A percentile compares a stretch with the other conserved stretches of the same genome.
These are phyloP conservation scores for Hyphopichia buzzinii DNA, from an alignment of 1,139 yeast species.

Conservation along the genomic window DNA sequence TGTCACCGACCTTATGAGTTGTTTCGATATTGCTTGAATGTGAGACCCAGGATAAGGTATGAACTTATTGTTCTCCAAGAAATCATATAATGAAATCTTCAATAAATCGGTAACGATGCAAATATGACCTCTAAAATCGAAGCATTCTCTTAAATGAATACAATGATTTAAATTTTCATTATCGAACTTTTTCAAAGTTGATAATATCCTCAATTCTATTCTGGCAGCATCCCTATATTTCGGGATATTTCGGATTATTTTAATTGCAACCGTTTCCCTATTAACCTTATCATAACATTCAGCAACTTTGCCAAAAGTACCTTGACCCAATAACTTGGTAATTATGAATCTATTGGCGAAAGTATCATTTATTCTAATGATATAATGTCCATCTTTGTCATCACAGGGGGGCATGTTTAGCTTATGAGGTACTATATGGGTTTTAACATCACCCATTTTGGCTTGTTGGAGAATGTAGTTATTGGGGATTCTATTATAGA, in stretches of 20 bases:
- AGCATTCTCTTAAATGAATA: slow-evolving; percentile 82
- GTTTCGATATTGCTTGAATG: slow-evolving; percentile 85
- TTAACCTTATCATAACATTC: slow-evolving; percentile 61
- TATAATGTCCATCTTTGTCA: slow-evolving; percentile 84
- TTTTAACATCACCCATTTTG: slow-evolving; percentile 43
- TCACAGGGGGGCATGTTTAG: slow-evolving; percentile 49
- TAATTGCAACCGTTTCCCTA: slow-evolving; percentile 77
- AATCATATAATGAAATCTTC: slow-evolving; percentile 85
- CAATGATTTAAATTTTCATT: slow-evolving; percentile 66
- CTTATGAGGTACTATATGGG: slow-evolving; percentile 41
- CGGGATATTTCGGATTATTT: slow-evolving; percentile 79
- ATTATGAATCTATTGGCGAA: slow-evolving; percentile 72
- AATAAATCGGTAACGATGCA: slow-evolving; percentile 89
- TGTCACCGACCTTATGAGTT: slow-evolving; percentile 79
- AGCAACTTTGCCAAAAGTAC: slow-evolving; percentile 96
- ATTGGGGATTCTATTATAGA: slow-evolving; percentile 39
- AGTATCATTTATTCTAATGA: slow-evolving; percentile 55
- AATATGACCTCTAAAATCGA: slow-evolving; percentile 91
- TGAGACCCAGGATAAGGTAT: slow-evolving; percentile 80
- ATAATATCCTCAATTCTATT: slow-evolving; percentile 73
- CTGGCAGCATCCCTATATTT: slow-evolving; percentile 83
- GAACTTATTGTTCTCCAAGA: slow-evolving; percentile 73
- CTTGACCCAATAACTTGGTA: slow-evolving; percentile 80
- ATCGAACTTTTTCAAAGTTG: slow-evolving; percentile 78
- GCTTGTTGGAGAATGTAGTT: slow-evolving; percentile 39